Evolutionary conservation across 305 asterid genomes (phyloP).

Genomic region (Vinca major): DNA sequence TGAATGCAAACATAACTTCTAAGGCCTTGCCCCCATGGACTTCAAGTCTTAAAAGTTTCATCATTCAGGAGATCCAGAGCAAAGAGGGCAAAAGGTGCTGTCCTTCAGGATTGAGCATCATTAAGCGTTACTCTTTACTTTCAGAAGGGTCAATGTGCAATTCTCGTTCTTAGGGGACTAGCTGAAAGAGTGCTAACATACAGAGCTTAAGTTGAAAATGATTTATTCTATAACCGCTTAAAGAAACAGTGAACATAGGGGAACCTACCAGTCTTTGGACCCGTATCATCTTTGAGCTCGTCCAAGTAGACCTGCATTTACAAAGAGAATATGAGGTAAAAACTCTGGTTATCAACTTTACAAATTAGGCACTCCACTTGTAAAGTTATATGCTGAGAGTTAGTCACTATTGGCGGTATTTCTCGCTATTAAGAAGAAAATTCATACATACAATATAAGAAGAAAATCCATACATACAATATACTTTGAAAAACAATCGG

Average conservation of each 20-base stretch:
- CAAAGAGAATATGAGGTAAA: constrained; percentile 12
- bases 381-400: background rate
- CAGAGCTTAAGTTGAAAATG: too few relatives aligned
- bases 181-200: too few relatives aligned
- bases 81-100: background rate
- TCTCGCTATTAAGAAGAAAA: background rate
- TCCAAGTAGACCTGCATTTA: constrained; percentile 51
- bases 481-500: background rate
- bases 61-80: background rate
- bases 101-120: background rate
- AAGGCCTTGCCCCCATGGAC: background rate
- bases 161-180: background rate
- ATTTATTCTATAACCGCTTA: constrained; percentile 2
- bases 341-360: background rate
- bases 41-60: background rate
- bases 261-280: constrained; percentile 48
- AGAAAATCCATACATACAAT: background rate
- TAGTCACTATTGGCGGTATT: background rate
- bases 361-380: background rate
- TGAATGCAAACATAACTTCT: background rate
- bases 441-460: too few relatives aligned
- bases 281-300: constrained; percentile 44
- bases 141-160: background rate
- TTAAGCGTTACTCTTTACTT: background rate
- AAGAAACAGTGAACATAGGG: constrained; percentile 10